Conservation (phyloP, 2,329 filamentous ascomycete species). For the Dothistroma pini region DNA sequence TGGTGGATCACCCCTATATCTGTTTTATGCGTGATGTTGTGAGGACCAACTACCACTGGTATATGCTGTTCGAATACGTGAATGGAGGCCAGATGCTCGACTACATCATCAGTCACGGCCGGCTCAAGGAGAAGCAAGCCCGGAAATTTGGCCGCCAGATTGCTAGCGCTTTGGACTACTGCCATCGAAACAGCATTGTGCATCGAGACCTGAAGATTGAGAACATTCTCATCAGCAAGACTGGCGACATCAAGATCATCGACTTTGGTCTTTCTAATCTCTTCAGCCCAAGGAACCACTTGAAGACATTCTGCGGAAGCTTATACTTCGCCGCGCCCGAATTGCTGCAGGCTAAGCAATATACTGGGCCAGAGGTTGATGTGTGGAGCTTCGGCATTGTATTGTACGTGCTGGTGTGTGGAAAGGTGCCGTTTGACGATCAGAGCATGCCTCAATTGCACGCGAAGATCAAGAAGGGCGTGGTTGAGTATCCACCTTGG, state of each 20-base stretch:
- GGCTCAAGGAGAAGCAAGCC: conserved; percentile 96
- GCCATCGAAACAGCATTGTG: conserved; percentile 96
- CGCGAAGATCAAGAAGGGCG: conserved; percentile 96
- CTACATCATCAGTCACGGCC: conserved; percentile 98
- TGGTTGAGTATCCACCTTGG: conserved; percentile 94
- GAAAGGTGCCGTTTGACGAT: conserved; percentile 97
- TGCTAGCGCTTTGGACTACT: conserved; percentile 93
- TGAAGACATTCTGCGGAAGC: conserved; percentile 97
- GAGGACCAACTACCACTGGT: conserved; percentile 97
- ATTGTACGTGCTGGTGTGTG: conserved; percentile 92
- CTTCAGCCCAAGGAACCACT: conserved; percentile 76
- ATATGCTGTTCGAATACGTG: conserved; percentile 99
- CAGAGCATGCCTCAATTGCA: conserved; percentile 98
- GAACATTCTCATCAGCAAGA: conserved; percentile 99
- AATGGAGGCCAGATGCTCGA: conserved; percentile 99
- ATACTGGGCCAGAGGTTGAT: conserved; percentile 94
- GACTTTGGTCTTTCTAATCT: conserved; percentile 97
- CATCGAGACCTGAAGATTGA: conserved; percentile 98
- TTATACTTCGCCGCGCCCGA: conserved; percentile 97
- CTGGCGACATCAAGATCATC: conserved; percentile 98
- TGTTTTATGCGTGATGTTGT: conserved; percentile 95
- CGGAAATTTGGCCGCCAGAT: conserved; percentile 98
- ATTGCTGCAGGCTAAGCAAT: conserved; percentile 85
- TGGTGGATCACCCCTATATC: conserved; percentile 92
- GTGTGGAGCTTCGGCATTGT: conserved; percentile 99